A percentile compares a stretch with the other conserved stretches of the same genome.
Conservation (phyloP, 2,329 filamentous ascomycete genomes). For the Harringtonia aguacate region DNA sequence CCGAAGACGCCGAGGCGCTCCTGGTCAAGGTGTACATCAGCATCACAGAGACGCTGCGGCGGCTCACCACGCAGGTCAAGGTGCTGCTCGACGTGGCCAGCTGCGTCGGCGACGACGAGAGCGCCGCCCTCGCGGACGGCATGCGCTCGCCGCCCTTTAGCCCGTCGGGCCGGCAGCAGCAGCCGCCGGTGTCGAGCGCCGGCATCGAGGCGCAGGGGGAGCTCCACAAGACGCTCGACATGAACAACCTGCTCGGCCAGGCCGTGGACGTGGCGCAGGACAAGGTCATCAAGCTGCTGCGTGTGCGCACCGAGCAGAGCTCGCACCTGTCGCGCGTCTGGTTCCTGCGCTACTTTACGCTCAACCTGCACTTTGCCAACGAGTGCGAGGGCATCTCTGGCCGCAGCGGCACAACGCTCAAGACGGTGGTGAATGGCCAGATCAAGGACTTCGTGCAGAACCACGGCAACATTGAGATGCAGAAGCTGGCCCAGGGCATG, state of each 20-base stretch:
- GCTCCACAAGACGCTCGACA: conserved; percentile 64
- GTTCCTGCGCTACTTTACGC: conserved; percentile 72
- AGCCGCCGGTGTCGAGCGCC: conserved; percentile 19
- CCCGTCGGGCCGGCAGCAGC: conserved; percentile 27
- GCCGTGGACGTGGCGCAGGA: conserved; percentile 74
- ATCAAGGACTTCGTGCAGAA: conserved; percentile 70
- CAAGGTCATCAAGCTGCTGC: conserved; percentile 63
- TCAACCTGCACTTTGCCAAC: conserved; percentile 75
- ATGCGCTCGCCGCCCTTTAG: conserved; percentile 42
- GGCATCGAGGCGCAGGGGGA: conserved; percentile 55
- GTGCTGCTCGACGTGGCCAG: conserved; percentile 91
- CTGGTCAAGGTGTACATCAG: conserved; percentile 75
- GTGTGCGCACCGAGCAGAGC: conserved; percentile 66
- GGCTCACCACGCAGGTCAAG: conserved; percentile 85
- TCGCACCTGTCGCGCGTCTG: conserved; percentile 53
- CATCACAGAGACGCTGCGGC: conserved; percentile 75
- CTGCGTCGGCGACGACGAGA: conserved; percentile 40
- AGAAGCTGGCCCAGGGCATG: conserved; percentile 65
- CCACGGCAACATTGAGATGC: conserved; percentile 61
- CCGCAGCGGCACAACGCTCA: conserved; percentile 62
- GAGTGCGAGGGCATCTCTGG: conserved; percentile 81
- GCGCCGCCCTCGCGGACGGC: conserved; percentile 21
- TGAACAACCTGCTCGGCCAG: conserved; percentile 67
- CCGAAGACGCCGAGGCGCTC: conserved; percentile 75
- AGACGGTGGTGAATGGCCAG: conserved; percentile 70